These are phyloP conservation scores for Sporothrix variecibatus DNA, from an alignment of 2,329 filamentous ascomycete species.

Conservation along the genomic window DNA sequence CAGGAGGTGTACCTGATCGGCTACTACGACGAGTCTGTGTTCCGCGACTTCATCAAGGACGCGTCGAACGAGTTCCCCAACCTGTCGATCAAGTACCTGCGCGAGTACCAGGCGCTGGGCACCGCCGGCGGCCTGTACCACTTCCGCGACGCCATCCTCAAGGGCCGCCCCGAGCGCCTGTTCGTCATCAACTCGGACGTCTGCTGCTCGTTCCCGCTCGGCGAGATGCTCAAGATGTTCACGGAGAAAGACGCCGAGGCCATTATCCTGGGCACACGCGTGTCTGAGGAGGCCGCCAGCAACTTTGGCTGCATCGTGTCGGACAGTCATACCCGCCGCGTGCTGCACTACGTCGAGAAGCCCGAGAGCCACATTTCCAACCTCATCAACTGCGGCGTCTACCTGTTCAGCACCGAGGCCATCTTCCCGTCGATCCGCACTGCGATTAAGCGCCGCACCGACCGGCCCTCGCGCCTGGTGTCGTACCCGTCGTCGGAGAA, in stretches of 20 bases:
- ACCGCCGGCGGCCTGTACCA: conserved; percentile 97
- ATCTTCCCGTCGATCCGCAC: conserved; percentile 95
- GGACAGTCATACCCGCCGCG: conserved; percentile 88
- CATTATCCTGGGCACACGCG: conserved; percentile 89
- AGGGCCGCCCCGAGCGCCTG: conserved; percentile 89
- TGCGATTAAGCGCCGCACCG: conserved; percentile 92
- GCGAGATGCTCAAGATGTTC: conserved; percentile 93
- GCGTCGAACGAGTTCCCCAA: conserved; percentile 80
- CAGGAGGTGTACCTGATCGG: conserved; percentile 97
- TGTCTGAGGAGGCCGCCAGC: conserved; percentile 84
- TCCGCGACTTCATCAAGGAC: conserved; percentile 97
- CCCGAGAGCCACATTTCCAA: conserved; percentile 97
- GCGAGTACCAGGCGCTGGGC: conserved; percentile 94
- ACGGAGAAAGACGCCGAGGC: conserved; percentile 95
- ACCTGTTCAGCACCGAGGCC: conserved; percentile 91
- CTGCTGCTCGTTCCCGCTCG: conserved; percentile 96
- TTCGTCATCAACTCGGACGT: conserved; percentile 98
- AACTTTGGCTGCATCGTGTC: conserved; percentile 99
- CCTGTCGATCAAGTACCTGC: conserved; percentile 89
- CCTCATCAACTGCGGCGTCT: conserved; percentile 98
- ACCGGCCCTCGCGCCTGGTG: conserved; percentile 77
- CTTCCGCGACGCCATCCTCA: conserved; percentile 98
- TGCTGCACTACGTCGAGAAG: conserved; percentile 99
- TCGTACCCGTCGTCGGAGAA: conserved; percentile 97
- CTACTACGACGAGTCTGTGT: conserved; percentile 97